Base-by-base conservation (phyloP, 176 grass and related monocot species). In the Bothriochloa decipiens region DNA sequence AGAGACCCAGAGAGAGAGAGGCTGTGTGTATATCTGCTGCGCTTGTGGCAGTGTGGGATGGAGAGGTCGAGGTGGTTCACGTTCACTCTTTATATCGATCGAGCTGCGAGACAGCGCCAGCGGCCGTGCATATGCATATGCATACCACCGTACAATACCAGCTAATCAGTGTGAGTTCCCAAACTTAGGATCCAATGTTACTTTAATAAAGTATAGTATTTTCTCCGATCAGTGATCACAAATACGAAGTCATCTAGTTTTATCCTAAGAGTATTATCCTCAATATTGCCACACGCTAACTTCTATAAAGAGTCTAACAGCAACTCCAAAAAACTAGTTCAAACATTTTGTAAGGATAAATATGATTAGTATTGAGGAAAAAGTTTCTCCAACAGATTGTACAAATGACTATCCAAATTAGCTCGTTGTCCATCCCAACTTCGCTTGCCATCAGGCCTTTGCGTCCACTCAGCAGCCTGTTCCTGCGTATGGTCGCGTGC, bases 41-140 rank as follows among this genome's bases (percentile, higher is more conserved):
- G 79, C 25, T 23, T 8, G 27, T 18, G 65, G 5, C 74, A 72
- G 70, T 11, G 22, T 58, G 7, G 73, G 28, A 25, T 23, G 60
- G n/a, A 29, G 67, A 29, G 53, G 27, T 72, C 37, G 78, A 72
- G 67, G 66, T 36, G 73, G 73, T 77, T 84, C 66, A 8, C 12
- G 66, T 86, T 76, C 47, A 8, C 18, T 68, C 26, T 43, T 26
- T 89, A 81, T 72, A 74, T 40, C 57, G 57, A 80, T 53, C 58
- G 57, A 80, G 58, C 57, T 37, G 43, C 13, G 60, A 82, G 47
- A 14, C 3, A 16, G 17, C 11, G n/a, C 15, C 18, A 16, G 20
- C 3, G 23, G 46, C 35, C 2, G 36, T 61, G 29, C n/a, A n/a
- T n/a, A n/a, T 32, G 50, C 65, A 71, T 62, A 15, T 11, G 40